These are phyloP conservation scores for Hypoxylon rickii DNA, from an alignment of 495 filamentous ascomycete species.

Conservation along the genomic window DNA sequence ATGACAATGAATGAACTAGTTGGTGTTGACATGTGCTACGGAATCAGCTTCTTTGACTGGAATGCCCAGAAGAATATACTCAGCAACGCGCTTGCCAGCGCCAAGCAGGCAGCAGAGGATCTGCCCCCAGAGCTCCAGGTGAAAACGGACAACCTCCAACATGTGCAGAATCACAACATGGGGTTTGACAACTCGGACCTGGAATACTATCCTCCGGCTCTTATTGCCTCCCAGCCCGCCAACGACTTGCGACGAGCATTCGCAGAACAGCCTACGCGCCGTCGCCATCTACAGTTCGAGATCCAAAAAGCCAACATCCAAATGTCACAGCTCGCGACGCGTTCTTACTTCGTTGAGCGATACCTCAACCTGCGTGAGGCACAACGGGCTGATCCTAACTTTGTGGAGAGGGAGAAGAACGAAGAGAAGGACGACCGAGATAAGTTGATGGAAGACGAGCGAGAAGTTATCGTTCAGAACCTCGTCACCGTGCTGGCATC, in stretches of 20 bases:
- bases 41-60: slow-evolving; percentile 71
- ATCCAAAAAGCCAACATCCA: slow-evolving; percentile 88
- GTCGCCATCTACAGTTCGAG: slow-evolving; percentile 69
- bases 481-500: slow-evolving; percentile 69
- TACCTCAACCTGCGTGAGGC: slow-evolving; percentile 70
- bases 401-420: slow-evolving; percentile 24
- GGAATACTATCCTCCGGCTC: slow-evolving; percentile 45
- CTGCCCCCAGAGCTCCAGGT: slow-evolving; percentile 66
- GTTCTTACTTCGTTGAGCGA: slow-evolving; percentile 81
- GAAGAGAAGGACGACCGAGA: slow-evolving; percentile 46
- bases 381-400: slow-evolving; percentile 42
- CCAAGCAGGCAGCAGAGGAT: slow-evolving; percentile 62
- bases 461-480: slow-evolving; percentile 75
- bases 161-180: slow-evolving; percentile 24
- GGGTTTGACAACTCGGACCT: slow-evolving; percentile 39
- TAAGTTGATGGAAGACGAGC: slow-evolving; percentile 65
- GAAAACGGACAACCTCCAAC: slow-evolving; percentile 35
- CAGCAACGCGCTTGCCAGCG: slow-evolving; percentile 61
- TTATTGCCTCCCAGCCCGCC: slow-evolving; percentile 37
- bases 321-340: slow-evolving; percentile 71
- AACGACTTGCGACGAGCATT: slow-evolving; percentile 46
- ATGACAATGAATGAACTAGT: slow-evolving; percentile 69
- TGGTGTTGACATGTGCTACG: slow-evolving; percentile 74
- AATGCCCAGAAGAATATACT: slow-evolving; percentile 68
- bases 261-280: slow-evolving; percentile 43